Conservation (phyloP, 2,329 filamentous ascomycete species). For the Calonectria leucothoes region DNA sequence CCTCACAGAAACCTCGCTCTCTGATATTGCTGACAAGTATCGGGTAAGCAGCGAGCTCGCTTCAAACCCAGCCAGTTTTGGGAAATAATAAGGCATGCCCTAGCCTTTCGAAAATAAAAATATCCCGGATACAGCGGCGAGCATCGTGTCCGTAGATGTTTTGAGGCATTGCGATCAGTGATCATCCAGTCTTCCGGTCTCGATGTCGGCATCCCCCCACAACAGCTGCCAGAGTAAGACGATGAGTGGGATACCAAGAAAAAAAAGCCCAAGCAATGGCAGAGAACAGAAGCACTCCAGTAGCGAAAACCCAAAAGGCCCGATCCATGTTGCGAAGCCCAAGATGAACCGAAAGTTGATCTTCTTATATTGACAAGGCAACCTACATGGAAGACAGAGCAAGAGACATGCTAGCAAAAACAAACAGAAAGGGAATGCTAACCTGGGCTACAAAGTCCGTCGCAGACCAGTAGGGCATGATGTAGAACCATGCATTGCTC, state of each 20-base stretch:
- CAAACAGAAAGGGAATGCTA: not conserved
- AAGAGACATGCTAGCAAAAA: not conserved
- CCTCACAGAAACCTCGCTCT: too few species aligned
- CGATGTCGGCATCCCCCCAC: not conserved
- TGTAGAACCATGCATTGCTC: not conserved
- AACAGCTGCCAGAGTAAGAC: not conserved
- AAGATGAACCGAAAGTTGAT: not conserved
- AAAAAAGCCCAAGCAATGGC: not conserved
- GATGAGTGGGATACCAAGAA: not conserved
- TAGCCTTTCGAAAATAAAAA: too few species aligned
- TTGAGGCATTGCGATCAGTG: not conserved
- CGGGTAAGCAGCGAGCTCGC: too few species aligned
- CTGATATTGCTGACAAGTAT: too few species aligned
- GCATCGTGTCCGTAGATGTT: too few species aligned
- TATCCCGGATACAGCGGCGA: too few species aligned
- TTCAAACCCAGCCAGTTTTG: too few species aligned
- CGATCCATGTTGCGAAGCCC: not conserved
- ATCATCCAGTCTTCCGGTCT: too few species aligned
- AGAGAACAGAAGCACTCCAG: not conserved
- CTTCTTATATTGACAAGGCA: not conserved
- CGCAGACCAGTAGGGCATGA: not conserved
- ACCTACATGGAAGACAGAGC: not conserved
- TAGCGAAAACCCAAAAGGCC: not conserved
- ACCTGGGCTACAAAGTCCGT: not conserved
- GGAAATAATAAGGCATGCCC: too few species aligned